Evolutionary conservation across 305 asterid genomes (phyloP), one percentile per base, ranked within the genome.

Genomic region (Caryopteris hybrid): DNA sequence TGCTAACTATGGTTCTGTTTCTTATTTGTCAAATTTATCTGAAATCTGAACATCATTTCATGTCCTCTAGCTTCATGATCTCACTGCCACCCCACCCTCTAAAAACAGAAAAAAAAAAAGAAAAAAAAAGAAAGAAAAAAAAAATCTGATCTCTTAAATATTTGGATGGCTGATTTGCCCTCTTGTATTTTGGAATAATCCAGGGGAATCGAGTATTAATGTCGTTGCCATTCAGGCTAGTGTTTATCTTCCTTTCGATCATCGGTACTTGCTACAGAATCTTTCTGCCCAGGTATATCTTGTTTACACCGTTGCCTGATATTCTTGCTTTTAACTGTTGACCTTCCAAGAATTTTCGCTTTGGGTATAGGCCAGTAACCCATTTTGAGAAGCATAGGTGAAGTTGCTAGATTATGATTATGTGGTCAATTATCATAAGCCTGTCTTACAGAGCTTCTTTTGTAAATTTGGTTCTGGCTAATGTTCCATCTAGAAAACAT

Each of bases 141-240:
- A 3, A 0, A 8, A 33, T 39, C 43, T n/a, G 9, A 51, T 16
- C 14, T 41, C 41, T 48, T 56, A 36, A 9, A 41, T 42, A 33
- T 38, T 20, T 17, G 33, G 43, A 50, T 38, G 9, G 59, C 64
- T 82, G 66, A 79, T 46, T 61, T 39, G 13, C 29, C 60, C 75
- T 68, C 31, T 25, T 46, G 20, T 53, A 41, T 14, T 70, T 76
- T 58, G 34, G 41, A 61, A 20, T 52, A 59, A 55, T 81, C 58
- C 88, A 91, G 99, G 96, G 74, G 88, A 85, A 57, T 85, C 95
- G 68, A 73, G 56, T 66, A 73, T 94, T 52, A 81, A 85, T 69
- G 74, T 94, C 70, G 79, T 91, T 78, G 91, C 97, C 36, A 85
- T 94, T 66, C 96, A 89, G 76, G 98, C 96, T 66, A 87, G 79